A percentile compares a stretch with the other conserved stretches of the same genome.
Evolutionary conservation across 75 land plant genomes (phyloP).

Genomic region (Pinus taeda): DNA sequence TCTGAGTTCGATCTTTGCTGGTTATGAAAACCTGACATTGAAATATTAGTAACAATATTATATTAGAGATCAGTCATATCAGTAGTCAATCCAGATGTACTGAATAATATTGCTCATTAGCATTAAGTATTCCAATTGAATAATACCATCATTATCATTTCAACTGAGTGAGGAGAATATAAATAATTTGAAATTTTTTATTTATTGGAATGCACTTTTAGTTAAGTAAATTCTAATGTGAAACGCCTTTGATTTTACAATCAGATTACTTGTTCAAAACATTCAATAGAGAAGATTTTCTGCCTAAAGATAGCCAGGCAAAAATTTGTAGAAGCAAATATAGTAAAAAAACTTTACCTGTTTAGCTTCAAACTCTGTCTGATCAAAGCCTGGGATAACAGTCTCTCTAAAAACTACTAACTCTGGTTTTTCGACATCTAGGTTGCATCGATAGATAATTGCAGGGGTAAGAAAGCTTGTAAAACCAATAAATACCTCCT

Average conservation of each 20-base stretch:
- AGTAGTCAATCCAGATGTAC: no score
- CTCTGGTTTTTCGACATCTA: slow-evolving; percentile 47
- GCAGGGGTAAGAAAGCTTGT: slow-evolving; percentile 89
- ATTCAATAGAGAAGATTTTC: no score
- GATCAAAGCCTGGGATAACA: slow-evolving; percentile 74
- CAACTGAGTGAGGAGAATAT: no score
- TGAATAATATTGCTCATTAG: no score
- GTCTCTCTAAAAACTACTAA: slow-evolving; percentile 73
- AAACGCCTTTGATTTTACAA: no score
- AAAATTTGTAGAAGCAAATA: no score
- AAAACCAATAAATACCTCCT: slow-evolving; percentile 64
- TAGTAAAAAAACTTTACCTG: slow-evolving; percentile 49
- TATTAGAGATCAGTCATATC: not conserved
- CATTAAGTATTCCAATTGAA: no score
- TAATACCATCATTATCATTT: no score
- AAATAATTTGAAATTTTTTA: no score
- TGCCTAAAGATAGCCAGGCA: slow-evolving; percentile 1
- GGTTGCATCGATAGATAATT: slow-evolving; percentile 75
- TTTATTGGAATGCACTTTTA: no score
- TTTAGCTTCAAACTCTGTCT: slow-evolving; percentile 57
- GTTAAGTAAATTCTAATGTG: no score
- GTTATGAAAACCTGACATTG: slow-evolving; percentile 66
- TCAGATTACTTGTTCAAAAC: no score
- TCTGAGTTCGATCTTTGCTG: slow-evolving; percentile 83
- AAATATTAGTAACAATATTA: not conserved